Evolutionary conservation across 2,329 filamentous ascomycete species (phyloP).

Genomic region (Cryphonectria parasitica): DNA sequence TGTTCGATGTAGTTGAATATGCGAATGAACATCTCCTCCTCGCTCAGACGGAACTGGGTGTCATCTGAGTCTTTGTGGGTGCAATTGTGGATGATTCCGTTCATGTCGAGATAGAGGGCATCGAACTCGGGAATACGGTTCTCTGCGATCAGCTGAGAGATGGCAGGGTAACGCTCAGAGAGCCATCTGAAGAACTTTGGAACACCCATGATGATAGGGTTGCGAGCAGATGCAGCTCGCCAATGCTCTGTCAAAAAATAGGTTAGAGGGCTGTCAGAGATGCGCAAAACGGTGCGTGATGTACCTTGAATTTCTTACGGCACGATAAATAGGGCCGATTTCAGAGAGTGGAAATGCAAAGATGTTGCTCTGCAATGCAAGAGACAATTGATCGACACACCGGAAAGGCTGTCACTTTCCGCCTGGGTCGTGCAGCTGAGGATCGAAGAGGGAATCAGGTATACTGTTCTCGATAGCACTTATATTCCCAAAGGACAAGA

Average conservation of each 20-base stretch:
- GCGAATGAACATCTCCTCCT: constrained; percentile 99
- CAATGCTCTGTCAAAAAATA: constrained; percentile 3
- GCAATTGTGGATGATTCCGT: constrained; percentile 99
- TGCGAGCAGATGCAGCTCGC: constrained; percentile 29
- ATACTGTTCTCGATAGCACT: background rate
- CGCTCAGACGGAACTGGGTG: constrained; percentile 87
- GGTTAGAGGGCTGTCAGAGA: background rate
- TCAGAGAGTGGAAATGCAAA: constrained; percentile 25
- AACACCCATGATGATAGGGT: constrained; percentile 45
- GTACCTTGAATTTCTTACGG: constrained; percentile 13
- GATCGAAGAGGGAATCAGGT: background rate
- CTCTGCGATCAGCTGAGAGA: constrained; percentile 97
- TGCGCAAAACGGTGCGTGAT: constrained; percentile 5
- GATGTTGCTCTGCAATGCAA: background rate
- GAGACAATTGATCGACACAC: constrained; percentile 6
- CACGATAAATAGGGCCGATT: constrained; percentile 28
- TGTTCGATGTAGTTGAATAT: constrained; percentile 99
- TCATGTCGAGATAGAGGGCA: constrained; percentile 97
- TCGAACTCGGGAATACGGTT: constrained; percentile 99
- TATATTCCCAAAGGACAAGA: constrained; percentile 10
- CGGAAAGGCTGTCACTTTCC: background rate
- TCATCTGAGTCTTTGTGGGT: constrained; percentile 96
- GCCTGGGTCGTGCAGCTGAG: background rate
- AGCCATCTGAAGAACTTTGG: constrained; percentile 99
- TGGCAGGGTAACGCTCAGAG: constrained; percentile 97